Evolutionary conservation across 805 yeast species (phyloP).

Genomic region (Wickerhamiella parazyma): DNA sequence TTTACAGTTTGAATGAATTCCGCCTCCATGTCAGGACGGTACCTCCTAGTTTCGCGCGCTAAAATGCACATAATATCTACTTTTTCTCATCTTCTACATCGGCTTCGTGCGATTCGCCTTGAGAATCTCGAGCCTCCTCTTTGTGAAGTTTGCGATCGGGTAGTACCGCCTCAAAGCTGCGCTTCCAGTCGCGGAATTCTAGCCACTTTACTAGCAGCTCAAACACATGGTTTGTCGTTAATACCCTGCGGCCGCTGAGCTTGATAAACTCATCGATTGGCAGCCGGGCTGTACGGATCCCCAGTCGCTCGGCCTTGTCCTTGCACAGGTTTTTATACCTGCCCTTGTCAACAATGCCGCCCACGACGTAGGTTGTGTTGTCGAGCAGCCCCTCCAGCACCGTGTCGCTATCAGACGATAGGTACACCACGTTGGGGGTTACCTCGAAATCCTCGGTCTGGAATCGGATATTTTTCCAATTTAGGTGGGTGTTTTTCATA

Average conservation of each 20-base stretch:
- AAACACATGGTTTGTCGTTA: constrained; percentile 92
- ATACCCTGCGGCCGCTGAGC: constrained; percentile 71
- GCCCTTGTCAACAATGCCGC: constrained; percentile 94
- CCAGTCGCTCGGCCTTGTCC: constrained; percentile 63
- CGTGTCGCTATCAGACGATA: constrained; percentile 79
- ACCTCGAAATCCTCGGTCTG: constrained; percentile 29
- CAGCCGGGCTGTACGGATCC: constrained; percentile 58
- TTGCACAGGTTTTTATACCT: constrained; percentile 70
- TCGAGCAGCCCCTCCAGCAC: constrained; percentile 48
- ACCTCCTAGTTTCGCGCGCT: not conserved
- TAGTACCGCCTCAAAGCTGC: constrained; percentile 72
- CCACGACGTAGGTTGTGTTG: constrained; percentile 69
- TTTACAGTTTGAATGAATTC: constrained; percentile 5
- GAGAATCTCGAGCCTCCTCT: constrained; percentile 5
- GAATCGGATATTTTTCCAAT: constrained; percentile 58
- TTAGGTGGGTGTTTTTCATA: constrained; percentile 39
- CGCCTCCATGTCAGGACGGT: not conserved
- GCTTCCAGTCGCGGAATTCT: constrained; percentile 69
- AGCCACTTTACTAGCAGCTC: constrained; percentile 73
- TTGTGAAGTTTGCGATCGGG: constrained; percentile 56
- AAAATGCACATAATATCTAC: not conserved
- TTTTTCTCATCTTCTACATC: not conserved
- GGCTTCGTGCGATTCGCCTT: not conserved
- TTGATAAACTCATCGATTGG: constrained; percentile 80
- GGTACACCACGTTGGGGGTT: constrained; percentile 36